Evolutionary conservation across 768 basidiomycete species (phyloP), one percentile per base, ranked within the genome.

Genomic region (Boletus reticuloceps): DNA sequence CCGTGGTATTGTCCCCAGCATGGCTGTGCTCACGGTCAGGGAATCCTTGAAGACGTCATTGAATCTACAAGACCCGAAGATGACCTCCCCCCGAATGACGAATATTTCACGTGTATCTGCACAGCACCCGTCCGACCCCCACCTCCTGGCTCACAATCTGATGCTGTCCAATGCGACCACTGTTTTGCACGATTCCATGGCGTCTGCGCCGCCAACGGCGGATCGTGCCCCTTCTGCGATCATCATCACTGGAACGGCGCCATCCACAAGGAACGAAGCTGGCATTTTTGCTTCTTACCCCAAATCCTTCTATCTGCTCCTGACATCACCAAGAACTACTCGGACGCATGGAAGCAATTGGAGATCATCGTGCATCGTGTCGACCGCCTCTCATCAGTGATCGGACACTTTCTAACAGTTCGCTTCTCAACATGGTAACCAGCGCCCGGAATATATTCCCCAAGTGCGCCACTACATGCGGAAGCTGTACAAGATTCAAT

Each of bases 381-480:
- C 43, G 91, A 92, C 67, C 82, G 89, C 11, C 74, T 94, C 22
- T 85, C 84, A 29, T 76, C 79, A 6, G 80, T 83, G 52, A 90
- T 93, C 56, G 90, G 90, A 8, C 87, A 89, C 68, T 93, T 94
- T 72, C 71, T 92, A 51, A 78, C 86, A n/a, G 4, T 91, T 81
- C 61, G 87, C 86, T 14, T 82, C 84, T 1, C 81, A 84, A 61
- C 77, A 82, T 32, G 78, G 78, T 36, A 88, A 91, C 56, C 90
- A 90, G 65, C 82, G 84, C n/a, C 74, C 78, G 5, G 88, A 89
- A 52, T 88, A 86, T 62, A 85, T 93, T 39, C 81, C 86, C 16
- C 91, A 91, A 69, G 89, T 92, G 13, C 83, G 91, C 32, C 91
- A 94, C 69, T 93, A 87, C 68, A 91, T 94, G 89, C 86, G 91